These are phyloP conservation scores for Erysimum cheiri DNA, from an alignment of 441 rosid genomes.

Conservation along the genomic window DNA sequence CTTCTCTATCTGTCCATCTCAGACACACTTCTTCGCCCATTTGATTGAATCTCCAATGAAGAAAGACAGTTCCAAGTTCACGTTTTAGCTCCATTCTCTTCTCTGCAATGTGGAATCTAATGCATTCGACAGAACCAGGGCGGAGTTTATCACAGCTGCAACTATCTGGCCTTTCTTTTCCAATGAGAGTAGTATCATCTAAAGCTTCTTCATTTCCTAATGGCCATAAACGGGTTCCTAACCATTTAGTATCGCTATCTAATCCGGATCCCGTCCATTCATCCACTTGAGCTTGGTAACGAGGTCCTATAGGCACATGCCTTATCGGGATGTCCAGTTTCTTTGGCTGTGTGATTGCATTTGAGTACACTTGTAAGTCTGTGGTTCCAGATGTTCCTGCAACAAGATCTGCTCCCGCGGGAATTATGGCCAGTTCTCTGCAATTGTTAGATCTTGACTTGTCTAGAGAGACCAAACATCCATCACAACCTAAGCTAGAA, in stretches of 20 bases:
- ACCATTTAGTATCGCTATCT: constrained; percentile 61
- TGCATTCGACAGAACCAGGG: constrained; percentile 55
- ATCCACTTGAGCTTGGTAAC: constrained; percentile 59
- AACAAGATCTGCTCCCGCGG: constrained; percentile 10
- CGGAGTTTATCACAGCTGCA: constrained; percentile 47
- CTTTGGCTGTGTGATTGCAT: constrained; percentile 11
- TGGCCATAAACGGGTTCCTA: constrained; percentile 59
- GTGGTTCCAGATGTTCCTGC: constrained; percentile 26
- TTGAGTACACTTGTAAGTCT: constrained; percentile 38
- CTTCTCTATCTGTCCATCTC: constrained; percentile 60
- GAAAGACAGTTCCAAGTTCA: constrained; percentile 56
- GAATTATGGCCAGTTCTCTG: constrained; percentile 1
- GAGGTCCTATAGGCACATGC: constrained; percentile 48
- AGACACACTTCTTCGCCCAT: constrained; percentile 75
- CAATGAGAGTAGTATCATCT: constrained; percentile 30
- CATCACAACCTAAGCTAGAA: constrained; percentile 46
- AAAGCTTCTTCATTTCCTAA: constrained; percentile 27
- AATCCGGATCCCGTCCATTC: constrained; percentile 52
- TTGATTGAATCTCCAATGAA: constrained; percentile 55
- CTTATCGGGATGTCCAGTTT: constrained; percentile 40
- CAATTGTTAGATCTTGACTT: constrained; percentile 27
- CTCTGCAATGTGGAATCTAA: constrained; percentile 66
- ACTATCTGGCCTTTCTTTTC: constrained; percentile 51
- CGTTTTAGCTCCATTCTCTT: constrained; percentile 62
- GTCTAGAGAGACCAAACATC: constrained; percentile 43